A percentile compares a stretch with the other conserved stretches of the same genome.
These are phyloP conservation scores for Mrakia hoshinonis DNA, from an alignment of 768 basidiomycete species.

Conservation along the genomic window DNA sequence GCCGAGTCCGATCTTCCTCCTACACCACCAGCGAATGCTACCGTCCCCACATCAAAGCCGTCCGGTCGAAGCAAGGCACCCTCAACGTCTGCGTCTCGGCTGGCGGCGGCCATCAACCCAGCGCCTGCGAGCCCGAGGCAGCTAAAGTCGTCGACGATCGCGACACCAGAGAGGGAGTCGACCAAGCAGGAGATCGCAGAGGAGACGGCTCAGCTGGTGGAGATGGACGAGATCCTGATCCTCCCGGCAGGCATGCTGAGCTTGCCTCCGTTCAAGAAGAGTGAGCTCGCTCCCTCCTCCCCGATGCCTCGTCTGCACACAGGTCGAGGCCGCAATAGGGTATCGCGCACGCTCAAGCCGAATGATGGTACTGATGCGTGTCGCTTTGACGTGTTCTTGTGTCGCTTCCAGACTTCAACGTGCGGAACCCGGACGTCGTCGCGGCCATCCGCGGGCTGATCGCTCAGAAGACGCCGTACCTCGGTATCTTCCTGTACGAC, in stretches of 20 bases:
- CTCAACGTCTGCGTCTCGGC: too few species aligned
- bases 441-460: conserved; percentile 53
- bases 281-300: neutral
- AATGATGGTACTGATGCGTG: neutral
- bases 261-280: conserved; percentile 1
- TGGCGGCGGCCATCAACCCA: neutral
- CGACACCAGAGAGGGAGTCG: neutral
- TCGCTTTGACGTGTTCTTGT: neutral
- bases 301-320: too few species aligned
- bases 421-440: conserved; percentile 82
- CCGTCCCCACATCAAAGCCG: too few species aligned
- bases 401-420: conserved; percentile 64
- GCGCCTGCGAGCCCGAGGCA: neutral
- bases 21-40: neutral
- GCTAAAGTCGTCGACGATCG: neutral
- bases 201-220: neutral
- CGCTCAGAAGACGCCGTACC: conserved; percentile 91
- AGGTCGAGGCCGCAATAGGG: too few species aligned
- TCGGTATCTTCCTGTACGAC: conserved; percentile 56
- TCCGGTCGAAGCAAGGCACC: too few species aligned
- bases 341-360: too few species aligned
- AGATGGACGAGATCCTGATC: conserved; percentile 12
- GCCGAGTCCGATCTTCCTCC: neutral
- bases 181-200: neutral
- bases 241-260: neutral